Percentiles rank a stretch among this genome's conserved stretches.
These are phyloP conservation scores for Trametes villosa DNA, from an alignment of 768 basidiomycete genomes.

Conservation along the genomic window DNA sequence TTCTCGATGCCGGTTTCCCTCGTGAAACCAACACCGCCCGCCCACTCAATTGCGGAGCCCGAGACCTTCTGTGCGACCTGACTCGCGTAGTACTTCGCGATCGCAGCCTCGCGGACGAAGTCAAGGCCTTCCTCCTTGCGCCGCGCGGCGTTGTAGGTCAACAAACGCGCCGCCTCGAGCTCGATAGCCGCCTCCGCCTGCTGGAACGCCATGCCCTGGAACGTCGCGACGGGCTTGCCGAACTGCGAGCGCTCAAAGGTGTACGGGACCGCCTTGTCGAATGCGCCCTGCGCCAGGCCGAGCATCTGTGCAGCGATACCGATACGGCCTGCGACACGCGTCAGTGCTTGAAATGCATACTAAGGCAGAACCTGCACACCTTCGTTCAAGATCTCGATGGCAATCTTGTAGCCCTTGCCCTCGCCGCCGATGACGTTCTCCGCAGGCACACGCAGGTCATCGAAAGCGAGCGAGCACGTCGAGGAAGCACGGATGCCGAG, in stretches of 20 bases:
- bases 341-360: not conserved
- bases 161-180: slow-evolving; percentile 85
- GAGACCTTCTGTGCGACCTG: slow-evolving; percentile 87
- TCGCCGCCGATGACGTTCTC: slow-evolving; percentile 93
- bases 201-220: slow-evolving; percentile 96
- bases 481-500: slow-evolving; percentile 96
- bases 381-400: slow-evolving; percentile 96
- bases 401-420: slow-evolving; percentile 95
- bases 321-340: slow-evolving; percentile 64
- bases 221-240: slow-evolving; percentile 89
- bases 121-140: slow-evolving; percentile 87
- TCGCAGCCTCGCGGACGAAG: slow-evolving; percentile 95
- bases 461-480: slow-evolving; percentile 93
- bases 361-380: slow-evolving; percentile 43
- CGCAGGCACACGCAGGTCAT: slow-evolving; percentile 83
- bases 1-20: slow-evolving; percentile 96
- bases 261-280: slow-evolving; percentile 93
- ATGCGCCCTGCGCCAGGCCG: slow-evolving; percentile 96
- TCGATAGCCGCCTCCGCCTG: slow-evolving; percentile 89
- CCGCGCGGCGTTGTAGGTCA: slow-evolving; percentile 96
- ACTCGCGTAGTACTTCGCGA: slow-evolving; percentile 95
- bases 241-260: slow-evolving; percentile 95
- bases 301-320: slow-evolving; percentile 99
- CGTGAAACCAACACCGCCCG: slow-evolving; percentile 91
- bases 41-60: slow-evolving; percentile 94